Conservation (phyloP, 352 stramenopile genomes). For the Phytophthora niederhauseri region DNA sequence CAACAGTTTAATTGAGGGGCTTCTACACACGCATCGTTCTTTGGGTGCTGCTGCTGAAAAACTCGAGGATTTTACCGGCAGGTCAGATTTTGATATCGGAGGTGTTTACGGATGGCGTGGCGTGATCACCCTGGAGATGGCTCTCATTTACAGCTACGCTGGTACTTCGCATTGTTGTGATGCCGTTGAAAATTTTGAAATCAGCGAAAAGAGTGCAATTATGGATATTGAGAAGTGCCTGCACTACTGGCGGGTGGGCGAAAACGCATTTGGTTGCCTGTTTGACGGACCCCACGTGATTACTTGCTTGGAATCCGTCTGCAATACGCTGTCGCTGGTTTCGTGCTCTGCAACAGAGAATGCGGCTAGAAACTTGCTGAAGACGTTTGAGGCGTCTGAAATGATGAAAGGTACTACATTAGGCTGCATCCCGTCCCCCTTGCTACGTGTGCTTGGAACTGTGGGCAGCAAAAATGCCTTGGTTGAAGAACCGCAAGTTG, state of each 20-base stretch:
- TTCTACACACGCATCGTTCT: conserved; percentile 33
- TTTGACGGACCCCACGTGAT: conserved; percentile 43
- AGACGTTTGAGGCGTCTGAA: conserved; percentile 25
- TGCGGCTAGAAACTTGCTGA: conserved; percentile 42
- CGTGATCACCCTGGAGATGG: conserved; percentile 62
- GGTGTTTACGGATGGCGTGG: conserved; percentile 67
- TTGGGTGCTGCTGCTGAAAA: conserved; percentile 34
- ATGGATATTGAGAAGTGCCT: conserved; percentile 59
- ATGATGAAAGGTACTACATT: neutral
- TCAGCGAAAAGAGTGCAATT: conserved; percentile 47
- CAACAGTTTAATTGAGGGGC: conserved; percentile 18
- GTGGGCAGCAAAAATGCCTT: conserved; percentile 5
- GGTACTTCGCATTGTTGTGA: neutral
- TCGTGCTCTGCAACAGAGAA: conserved; percentile 53
- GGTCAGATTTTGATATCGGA: conserved; percentile 43
- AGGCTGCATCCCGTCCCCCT: conserved; percentile 25
- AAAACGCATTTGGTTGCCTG: conserved; percentile 21
- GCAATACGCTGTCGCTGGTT: conserved; percentile 59
- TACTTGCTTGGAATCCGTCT: conserved; percentile 57
- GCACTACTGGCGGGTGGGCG: conserved; percentile 27
- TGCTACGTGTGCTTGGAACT: conserved; percentile 33
- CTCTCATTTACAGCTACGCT: conserved; percentile 45
- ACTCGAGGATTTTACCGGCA: conserved; percentile 6
- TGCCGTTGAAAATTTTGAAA: conserved; percentile 7
- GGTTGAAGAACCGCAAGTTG: neutral